phyloP scores from a whole-genome alignment of 352 stramenopile genomes.

The Pythium brachiatum region DNA sequence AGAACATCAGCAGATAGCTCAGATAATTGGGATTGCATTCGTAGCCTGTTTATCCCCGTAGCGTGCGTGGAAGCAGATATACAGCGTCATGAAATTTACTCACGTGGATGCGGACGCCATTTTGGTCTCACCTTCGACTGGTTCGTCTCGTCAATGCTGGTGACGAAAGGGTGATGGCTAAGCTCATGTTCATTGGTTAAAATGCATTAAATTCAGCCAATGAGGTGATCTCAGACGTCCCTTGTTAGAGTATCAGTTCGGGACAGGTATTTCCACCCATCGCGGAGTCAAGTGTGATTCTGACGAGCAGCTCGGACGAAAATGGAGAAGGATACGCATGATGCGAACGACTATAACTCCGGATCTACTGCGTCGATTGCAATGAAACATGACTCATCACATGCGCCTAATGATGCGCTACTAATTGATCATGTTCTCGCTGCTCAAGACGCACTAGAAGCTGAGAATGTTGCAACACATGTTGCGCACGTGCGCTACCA shows the following conservation, averaged over 20 bases:
- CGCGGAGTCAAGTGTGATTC: not conserved
- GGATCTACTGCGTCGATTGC: not conserved
- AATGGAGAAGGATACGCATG: not conserved
- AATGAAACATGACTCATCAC: not conserved
- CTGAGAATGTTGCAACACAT: constrained; percentile 6
- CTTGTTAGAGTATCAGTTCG: not conserved
- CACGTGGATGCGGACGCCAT: not conserved
- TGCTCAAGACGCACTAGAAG: not conserved
- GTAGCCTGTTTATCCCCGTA: not conserved
- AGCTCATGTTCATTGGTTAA: not conserved
- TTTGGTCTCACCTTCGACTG: not conserved
- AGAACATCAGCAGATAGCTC: not conserved
- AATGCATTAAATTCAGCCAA: not conserved
- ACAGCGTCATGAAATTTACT: not conserved
- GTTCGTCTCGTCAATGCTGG: constrained; percentile 1
- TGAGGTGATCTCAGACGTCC: not conserved
- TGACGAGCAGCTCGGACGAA: not conserved
- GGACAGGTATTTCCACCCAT: not conserved
- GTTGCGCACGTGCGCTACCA: constrained; percentile 52
- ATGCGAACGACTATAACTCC: not conserved
- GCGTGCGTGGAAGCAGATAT: not conserved
- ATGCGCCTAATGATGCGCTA: not conserved
- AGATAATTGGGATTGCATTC: not conserved
- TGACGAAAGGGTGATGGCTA: not conserved
- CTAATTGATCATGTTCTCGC: not conserved